Evolutionary conservation across 169 alveolate species (phyloP).

Genomic region (Plasmodium gonderi): DNA sequence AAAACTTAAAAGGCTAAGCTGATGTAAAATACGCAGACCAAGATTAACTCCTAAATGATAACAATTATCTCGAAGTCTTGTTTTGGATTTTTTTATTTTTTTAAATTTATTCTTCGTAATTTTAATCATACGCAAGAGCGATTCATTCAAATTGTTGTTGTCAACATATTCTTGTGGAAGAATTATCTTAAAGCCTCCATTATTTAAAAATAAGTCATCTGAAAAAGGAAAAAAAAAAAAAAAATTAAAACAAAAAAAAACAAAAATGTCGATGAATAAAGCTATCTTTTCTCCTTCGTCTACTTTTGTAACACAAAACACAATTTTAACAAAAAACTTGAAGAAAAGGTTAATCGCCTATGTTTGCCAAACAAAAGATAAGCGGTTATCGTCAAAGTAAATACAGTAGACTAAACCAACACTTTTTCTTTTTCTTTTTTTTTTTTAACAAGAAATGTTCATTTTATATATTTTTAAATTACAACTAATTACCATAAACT

Average conservation of each 20-base stretch:
- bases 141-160: neutral
- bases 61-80: conserved; percentile 28
- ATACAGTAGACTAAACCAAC: neutral
- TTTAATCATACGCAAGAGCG: conserved; percentile 23
- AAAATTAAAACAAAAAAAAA: neutral
- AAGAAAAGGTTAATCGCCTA: neutral
- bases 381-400: neutral
- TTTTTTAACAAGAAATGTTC: neutral
- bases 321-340: neutral
- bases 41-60: neutral
- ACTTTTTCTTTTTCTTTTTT: neutral
- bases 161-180: conserved; percentile 5
- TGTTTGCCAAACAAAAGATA: neutral
- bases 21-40: conserved; percentile 8
- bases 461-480: neutral
- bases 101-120: conserved; percentile 17
- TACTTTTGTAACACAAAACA: neutral
- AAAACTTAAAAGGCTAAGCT: neutral
- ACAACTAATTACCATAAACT: neutral
- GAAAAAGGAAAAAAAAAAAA: neutral
- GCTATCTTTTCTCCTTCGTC: neutral
- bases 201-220: conserved; percentile 7
- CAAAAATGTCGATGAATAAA: neutral
- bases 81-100: conserved; percentile 31
- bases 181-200: neutral